Percentiles rank a stretch among this genome's conserved stretches.
phyloP scores from a whole-genome alignment of 192 early-diverging fungal species.

The Gaertneriomyces semiglobifer region DNA sequence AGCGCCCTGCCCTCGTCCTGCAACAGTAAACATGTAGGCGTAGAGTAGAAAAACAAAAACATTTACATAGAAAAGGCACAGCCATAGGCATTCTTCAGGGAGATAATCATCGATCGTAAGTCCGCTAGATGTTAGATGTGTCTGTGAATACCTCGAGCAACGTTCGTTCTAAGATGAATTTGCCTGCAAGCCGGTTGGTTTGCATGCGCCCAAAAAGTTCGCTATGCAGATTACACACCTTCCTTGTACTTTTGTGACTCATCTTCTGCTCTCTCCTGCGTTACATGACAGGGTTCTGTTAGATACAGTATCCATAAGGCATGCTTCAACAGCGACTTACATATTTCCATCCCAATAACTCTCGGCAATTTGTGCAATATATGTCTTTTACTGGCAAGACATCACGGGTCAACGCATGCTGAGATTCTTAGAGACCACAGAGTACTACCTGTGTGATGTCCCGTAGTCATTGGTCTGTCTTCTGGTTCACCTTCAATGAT shows the following conservation, averaged over 20 bases:
- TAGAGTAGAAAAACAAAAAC: too few relatives aligned
- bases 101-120: too few relatives aligned
- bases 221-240: conserved; percentile 1
- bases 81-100: too few relatives aligned
- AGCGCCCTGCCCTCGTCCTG: too few relatives aligned
- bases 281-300: conserved; percentile 49
- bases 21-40: too few relatives aligned
- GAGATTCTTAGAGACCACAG: too few relatives aligned
- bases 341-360: not conserved
- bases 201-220: too few relatives aligned
- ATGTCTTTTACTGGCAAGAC: too few relatives aligned
- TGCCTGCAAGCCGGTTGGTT: conserved; percentile 17
- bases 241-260: conserved; percentile 62
- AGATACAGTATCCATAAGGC: conserved; percentile 17
- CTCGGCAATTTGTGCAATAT: too few relatives aligned
- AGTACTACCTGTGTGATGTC: conserved; percentile 47
- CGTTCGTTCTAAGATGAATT: conserved; percentile 59
- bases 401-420: too few relatives aligned
- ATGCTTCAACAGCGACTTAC: not conserved
- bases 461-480: conserved; percentile 62
- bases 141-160: conserved; percentile 27
- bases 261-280: conserved; percentile 54
- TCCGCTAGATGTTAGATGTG: too few relatives aligned
- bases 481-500: conserved; percentile 47
- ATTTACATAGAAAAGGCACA: too few relatives aligned